Evolutionary conservation across 345 rosid species (phyloP), one percentile per base, ranked within the genome.

Genomic region (Cardamine resedifolia): DNA sequence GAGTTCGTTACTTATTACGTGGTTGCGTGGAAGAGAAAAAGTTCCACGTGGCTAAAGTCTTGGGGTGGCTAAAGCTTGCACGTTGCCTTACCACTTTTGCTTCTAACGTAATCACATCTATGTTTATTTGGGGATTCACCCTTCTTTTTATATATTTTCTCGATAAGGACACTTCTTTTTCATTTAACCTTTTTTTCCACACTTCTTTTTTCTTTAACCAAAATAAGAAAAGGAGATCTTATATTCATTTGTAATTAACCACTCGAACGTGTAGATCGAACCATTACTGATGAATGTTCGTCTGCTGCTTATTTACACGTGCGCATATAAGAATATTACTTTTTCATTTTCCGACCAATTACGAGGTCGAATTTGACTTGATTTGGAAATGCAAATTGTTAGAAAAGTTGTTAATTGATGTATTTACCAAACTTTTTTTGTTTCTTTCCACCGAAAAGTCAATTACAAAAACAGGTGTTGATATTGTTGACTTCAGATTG

Each of bases 381-480:
- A 71, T 71, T 60, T 49, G 11, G 68, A 71, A 52, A 49, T 33
- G 15, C 44, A 28, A 30, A 7, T 45, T 6, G 65, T 47, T 6
- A 4, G 56, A 57, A 57, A 57, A 43, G 12, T 48, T 31, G 0
- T 20, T 20, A 57, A 39, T 59, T 27, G 62, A 62, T 62, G 51
- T 71, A 38, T 18, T 36, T 27, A 39, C 68, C 23, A 51, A 71
- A 49, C 7, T 8, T 16, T 23, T 18, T 16, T 41, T n/a, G 8
- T 28, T 18, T 33, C 19, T 33, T 67, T 64, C 39, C 2, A 45
- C 36, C 30, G 14, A 64, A 64, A 73, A 64, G 77, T 73, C 71
- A 73, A 33, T 33, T 44, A 64, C 71, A 33, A 34, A 30, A 52
- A 20, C 70, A 63, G n/a, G 61, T 9, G 48, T 64, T 24, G 45